A percentile compares a stretch with the other conserved stretches of the same genome.
Evolutionary conservation across 495 filamentous ascomycete genomes (phyloP).

Genomic region (Diplogelasinospora grovesii): DNA sequence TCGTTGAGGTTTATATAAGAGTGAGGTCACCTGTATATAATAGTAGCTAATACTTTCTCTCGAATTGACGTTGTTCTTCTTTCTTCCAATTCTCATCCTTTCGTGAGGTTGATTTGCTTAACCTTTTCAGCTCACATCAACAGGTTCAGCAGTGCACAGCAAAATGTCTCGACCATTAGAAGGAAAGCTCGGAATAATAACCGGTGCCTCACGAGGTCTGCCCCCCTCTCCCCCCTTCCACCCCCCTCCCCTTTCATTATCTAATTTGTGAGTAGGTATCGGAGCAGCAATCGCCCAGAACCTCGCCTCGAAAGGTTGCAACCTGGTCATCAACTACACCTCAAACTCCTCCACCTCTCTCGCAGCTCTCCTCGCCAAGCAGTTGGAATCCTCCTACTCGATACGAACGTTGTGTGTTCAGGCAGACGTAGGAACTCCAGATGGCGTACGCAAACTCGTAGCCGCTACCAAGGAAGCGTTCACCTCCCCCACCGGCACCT

Average conservation of each 20-base stretch:
- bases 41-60: no score
- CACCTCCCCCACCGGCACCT: constrained; percentile 25
- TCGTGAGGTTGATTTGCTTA: no score
- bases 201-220: constrained; percentile 68
- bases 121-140: no score
- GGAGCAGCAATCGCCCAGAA: constrained; percentile 78
- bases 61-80: no score
- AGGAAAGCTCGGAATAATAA: constrained; percentile 70
- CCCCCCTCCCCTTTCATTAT: not conserved
- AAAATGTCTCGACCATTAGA: constrained; percentile 40
- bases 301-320: constrained; percentile 66
- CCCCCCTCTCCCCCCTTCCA: not conserved
- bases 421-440: constrained; percentile 37
- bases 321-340: constrained; percentile 65
- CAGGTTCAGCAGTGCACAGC: no score
- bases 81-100: no score
- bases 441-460: constrained; percentile 33
- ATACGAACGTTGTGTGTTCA: constrained; percentile 33
- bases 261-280: constrained; percentile 54
- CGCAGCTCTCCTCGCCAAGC: constrained; percentile 25
- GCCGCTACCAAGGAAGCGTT: constrained; percentile 19
- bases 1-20: no score
- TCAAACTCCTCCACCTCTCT: constrained; percentile 36
- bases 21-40: no score
- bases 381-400: constrained; percentile 35